Percentiles rank a stretch among this genome's conserved stretches.
Evolutionary conservation across 345 rosid species (phyloP).

Genomic region (Draba incana): DNA sequence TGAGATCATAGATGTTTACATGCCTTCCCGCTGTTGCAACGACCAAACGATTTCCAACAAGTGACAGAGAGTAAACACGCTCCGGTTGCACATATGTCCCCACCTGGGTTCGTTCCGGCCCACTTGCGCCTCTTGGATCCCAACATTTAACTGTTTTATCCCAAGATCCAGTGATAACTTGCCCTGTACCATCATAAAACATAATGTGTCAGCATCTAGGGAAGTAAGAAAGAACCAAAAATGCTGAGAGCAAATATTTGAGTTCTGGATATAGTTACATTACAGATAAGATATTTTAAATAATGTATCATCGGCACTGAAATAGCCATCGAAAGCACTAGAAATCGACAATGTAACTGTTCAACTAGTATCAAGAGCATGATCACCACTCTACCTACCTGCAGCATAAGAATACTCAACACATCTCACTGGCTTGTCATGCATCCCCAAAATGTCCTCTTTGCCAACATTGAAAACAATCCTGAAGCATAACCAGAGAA

Average conservation of each 20-base stretch:
- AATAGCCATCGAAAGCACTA: background rate
- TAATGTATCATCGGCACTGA: background rate
- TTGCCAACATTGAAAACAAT: constrained; percentile 77
- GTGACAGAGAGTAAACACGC: constrained; percentile 95
- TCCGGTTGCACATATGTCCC: constrained; percentile 95
- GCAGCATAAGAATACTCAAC: constrained; percentile 96
- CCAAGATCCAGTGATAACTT: constrained; percentile 98
- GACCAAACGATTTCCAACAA: constrained; percentile 89
- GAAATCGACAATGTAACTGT: background rate
- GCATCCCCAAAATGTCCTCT: constrained; percentile 86
- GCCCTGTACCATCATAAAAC: constrained; percentile 54
- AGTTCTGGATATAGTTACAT: background rate
- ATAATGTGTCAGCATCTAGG: background rate
- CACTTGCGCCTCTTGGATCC: constrained; percentile 99
- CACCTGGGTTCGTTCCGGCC: constrained; percentile 88
- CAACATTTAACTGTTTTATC: constrained; percentile 95
- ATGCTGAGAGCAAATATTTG: background rate
- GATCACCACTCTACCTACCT: constrained; percentile 51
- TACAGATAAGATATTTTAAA: background rate
- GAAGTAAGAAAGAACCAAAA: constrained; percentile 8
- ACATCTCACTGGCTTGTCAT: constrained; percentile 92
- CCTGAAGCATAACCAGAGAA: constrained; percentile 53
- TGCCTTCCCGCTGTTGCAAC: constrained; percentile 99
- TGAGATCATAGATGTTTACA: constrained; percentile 89
- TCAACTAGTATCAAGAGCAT: background rate